These are phyloP conservation scores for Royoungia palumana DNA, from an alignment of 768 basidiomycete genomes.

Conservation along the genomic window DNA sequence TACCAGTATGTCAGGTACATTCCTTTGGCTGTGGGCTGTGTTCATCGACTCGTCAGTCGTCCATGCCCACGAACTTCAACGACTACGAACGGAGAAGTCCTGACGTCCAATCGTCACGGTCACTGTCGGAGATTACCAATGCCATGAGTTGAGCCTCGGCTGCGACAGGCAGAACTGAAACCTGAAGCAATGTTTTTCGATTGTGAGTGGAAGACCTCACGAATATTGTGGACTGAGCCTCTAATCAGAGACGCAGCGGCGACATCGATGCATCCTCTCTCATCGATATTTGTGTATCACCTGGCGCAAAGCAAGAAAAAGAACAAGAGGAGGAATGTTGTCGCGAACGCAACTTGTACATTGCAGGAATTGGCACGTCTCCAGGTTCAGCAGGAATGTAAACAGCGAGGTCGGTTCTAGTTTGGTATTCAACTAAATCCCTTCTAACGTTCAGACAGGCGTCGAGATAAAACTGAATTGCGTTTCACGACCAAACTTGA, in stretches of 20 bases:
- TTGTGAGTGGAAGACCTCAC: slow-evolving; percentile 41
- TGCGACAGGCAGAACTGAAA: slow-evolving; percentile 71
- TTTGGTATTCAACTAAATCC: not conserved
- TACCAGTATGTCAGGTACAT: slow-evolving; percentile 1
- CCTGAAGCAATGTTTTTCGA: slow-evolving; percentile 1
- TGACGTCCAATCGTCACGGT: slow-evolving; percentile 68
- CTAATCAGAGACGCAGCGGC: slow-evolving; percentile 30
- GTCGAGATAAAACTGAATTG: slow-evolving; percentile 45
- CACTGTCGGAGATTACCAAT: slow-evolving; percentile 49
- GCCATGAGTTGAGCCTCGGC: slow-evolving; percentile 57
- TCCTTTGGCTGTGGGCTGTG: no score
- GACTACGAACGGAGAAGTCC: slow-evolving; percentile 54
- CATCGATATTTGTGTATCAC: slow-evolving; percentile 57
- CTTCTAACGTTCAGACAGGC: slow-evolving; percentile 25
- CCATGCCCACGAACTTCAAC: slow-evolving; percentile 36
- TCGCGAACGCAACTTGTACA: slow-evolving; percentile 49
- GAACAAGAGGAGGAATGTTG: slow-evolving; percentile 49
- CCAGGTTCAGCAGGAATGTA: slow-evolving; percentile 37
- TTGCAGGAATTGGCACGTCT: slow-evolving; percentile 52
- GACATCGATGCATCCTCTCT: slow-evolving; percentile 38
- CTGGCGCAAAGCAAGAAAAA: slow-evolving; percentile 62
- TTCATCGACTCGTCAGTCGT: slow-evolving; percentile 28
- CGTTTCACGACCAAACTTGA: slow-evolving; percentile 19
- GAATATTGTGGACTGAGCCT: not conserved
- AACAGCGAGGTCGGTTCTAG: slow-evolving; percentile 41